Evolutionary conservation across 2,329 filamentous ascomycete genomes (phyloP), one percentile per base, ranked within the genome.

Genomic region (Teratosphaeriaceae sp.): DNA sequence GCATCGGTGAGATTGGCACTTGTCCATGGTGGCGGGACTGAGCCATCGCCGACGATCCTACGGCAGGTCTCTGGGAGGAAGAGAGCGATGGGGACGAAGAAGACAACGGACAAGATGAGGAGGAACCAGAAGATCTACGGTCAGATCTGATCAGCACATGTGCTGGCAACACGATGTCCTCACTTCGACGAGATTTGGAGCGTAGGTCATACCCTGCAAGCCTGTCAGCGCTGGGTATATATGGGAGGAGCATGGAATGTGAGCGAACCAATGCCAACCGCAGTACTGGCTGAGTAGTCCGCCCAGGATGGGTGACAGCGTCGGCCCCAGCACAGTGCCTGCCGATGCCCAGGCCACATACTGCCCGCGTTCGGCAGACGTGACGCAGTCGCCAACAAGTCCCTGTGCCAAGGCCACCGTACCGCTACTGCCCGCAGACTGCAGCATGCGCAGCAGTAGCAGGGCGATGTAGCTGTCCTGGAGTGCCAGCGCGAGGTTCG

Each of bases 401-500:
- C 80, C 85, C 47, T 76, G 83, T 0, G 78, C 79, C 1, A 92
- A 68, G 0, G 85, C 81, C n/a, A 88, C 70, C 0, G 82, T 84
- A 0, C 80, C 80, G 52, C 78, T 82, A 57, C 77, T 82, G 1
- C 83, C 81, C 0, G 71, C 70, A 23, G 77, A 79, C 55, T 85
- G 81, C 2, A 83, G 45, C 64, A 76, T 78, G 0, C 81, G 72
- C 7, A 85, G 63, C 2, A 82, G 66, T 23, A 84, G 56, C 16
- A 85, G 62, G 0, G 79, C 61, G 6, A 54, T 51, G 36, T 61
- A 65, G 40, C 54, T 57, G 38, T 59, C 54, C 47, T 62, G 59
- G n/a, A 63, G 36, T 3, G 53, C 59, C n/a, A 65, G 51, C 6
- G 53, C 63, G 5, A 65, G 46, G 31, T 64, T 64, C 24, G 62